phyloP scores from a whole-genome alignment of 1,284 basidiomycete species.

The Pisolithus thermaeus region DNA sequence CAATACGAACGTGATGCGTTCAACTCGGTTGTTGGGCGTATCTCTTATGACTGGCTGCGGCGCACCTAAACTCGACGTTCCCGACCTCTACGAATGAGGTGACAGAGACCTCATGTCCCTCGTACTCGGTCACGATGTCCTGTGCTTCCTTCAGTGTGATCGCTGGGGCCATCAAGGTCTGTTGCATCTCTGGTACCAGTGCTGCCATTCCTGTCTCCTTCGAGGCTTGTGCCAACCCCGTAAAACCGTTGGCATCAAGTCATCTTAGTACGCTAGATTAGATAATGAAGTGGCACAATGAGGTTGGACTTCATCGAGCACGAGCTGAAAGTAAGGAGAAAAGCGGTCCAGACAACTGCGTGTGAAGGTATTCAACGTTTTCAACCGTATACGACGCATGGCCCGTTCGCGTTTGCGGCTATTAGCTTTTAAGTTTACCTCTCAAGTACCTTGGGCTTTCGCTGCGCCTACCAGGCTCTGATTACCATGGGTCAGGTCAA shows the following conservation, averaged over 20 bases:
- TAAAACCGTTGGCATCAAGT: not conserved
- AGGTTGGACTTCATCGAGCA: no score
- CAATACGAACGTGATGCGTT: not conserved
- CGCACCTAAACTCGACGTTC: conserved; percentile 23
- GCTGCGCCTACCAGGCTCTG: no score
- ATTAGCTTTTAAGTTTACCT: no score
- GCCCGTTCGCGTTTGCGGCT: no score
- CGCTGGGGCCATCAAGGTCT: conserved; percentile 5
- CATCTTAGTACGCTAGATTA: no score
- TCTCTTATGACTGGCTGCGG: not conserved
- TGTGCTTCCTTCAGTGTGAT: conserved; percentile 16
- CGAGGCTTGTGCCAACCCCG: not conserved
- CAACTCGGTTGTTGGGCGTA: not conserved
- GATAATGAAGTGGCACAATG: not conserved
- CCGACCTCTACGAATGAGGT: conserved; percentile 16
- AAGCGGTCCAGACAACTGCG: no score
- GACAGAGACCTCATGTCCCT: conserved; percentile 11
- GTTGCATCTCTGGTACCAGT: not conserved
- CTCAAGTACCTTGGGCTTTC: no score
- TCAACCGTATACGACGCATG: no score
- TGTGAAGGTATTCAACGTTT: no score
- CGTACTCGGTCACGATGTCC: conserved; percentile 18
- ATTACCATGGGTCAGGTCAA: no score
- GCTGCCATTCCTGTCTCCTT: no score
- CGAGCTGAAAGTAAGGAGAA: no score